Base-by-base conservation (phyloP, 1,284 basidiomycete genomes). In the Heterobasidion irregulare region DNA sequence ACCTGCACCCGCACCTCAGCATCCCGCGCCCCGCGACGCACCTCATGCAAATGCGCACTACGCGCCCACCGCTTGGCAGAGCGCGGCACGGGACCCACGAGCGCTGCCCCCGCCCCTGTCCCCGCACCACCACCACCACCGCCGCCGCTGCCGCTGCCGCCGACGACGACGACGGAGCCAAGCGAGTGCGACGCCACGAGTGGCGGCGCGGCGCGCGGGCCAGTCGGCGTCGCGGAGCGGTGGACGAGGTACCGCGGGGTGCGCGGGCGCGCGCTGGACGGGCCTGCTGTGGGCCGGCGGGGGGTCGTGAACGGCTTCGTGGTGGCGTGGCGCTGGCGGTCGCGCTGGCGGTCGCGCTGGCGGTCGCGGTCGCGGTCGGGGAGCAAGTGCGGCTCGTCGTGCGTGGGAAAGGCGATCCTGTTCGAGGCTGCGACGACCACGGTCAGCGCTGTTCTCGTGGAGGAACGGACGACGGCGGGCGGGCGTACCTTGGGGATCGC, bases 11-110 rank as follows among this genome's bases (percentile, higher is more conserved):
- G 26, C 52, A 9, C 34, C 34, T 38, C 35, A 9, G 3, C 35
- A n/a, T 32, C 45, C 16, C 19, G 32, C 13, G n/a, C 44, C 48
- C 54, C 19, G 16, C 53, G 32, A 56, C 74, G 74, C 57, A 88
- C 79, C 64, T 87, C 84, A 61, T 89, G 87, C 57, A 89, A 59
- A 71, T 89, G 87, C 2, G 87, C 83, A 4, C 75, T 85, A 47
- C 84, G 73, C 26, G 85, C 86, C 80, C 81, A 86, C 45, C 75
- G 75, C 57, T 77, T 80, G 44, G 78, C 78, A 18, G 79, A 80
- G 58, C 72, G 72, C 12, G 75, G 74, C 32, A 67, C 67, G 18
- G 63, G 68, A 55, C 65, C 64, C 48, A 70, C 59, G 36, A 67
- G 57, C 47, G 61, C 53, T 48, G 61, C 56, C 18, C 18, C 18